Conservation (phyloP, 2,329 filamentous ascomycete species). For the Mycogone perniciosa region DNA sequence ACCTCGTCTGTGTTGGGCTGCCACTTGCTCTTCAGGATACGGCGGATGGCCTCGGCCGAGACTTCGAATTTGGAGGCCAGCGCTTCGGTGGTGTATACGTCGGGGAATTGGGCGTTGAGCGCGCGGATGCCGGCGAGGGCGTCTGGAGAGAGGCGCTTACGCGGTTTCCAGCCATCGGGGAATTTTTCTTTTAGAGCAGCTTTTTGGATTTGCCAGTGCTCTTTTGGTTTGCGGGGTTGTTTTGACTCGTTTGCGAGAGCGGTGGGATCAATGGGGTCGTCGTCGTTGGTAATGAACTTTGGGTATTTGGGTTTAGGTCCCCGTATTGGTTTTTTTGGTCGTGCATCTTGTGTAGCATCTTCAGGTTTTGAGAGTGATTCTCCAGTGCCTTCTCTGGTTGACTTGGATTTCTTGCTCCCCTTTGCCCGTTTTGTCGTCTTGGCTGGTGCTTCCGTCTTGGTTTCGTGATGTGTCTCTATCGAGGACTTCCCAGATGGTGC, state of each 20-base stretch:
- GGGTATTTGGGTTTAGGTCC: not conserved
- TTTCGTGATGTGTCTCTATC: not conserved
- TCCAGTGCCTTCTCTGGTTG: not conserved
- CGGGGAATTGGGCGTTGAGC: conserved; percentile 69
- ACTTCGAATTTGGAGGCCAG: conserved; percentile 76
- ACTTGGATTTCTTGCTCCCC: not conserved
- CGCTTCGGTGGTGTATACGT: conserved; percentile 65
- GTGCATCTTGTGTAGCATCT: not conserved
- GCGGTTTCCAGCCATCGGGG: conserved; percentile 71
- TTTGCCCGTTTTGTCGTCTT: not conserved
- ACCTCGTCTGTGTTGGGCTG: conserved; percentile 54
- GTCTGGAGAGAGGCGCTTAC: conserved; percentile 85
- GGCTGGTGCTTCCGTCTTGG: not conserved
- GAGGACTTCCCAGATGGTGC: not conserved
- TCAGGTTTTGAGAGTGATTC: not conserved
- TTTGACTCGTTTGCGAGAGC: not conserved
- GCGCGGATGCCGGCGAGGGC: conserved; percentile 84
- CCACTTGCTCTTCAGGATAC: conserved; percentile 81
- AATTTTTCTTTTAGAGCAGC: conserved; percentile 70
- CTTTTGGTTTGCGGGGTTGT: not conserved
- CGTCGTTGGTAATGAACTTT: not conserved
- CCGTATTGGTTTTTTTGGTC: not conserved
- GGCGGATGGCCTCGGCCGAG: conserved; percentile 78
- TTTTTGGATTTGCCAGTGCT: conserved; percentile 70
- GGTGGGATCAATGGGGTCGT: not conserved